Base-by-base conservation (phyloP, 2,329 filamentous ascomycete genomes). In the Talaromyces atroroseus region DNA sequence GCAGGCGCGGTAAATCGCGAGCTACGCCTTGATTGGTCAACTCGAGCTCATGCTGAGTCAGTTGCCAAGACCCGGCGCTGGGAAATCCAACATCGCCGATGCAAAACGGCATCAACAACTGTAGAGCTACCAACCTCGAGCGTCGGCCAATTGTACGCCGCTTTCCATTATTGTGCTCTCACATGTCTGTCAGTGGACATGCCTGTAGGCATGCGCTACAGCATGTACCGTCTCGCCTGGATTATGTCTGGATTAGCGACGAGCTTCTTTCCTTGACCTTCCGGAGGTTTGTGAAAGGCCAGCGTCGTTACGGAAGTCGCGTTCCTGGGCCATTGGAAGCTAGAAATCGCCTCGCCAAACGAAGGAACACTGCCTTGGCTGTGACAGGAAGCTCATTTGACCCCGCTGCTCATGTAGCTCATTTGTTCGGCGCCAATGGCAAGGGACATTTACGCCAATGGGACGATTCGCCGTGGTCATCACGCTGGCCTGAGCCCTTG, bases 311-410 rank as follows among this genome's bases (percentile, higher is more conserved):
- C 78, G 82, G 80, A 62, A 84, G 82, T 73, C 77, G 77, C 61
- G 79, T 84, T 2, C 83, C 83, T 11, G 83, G 83, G 2, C 83
- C 83, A 64, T 72, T 86, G 71, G 83, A 86, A 69, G 82, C 83
- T 47, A 77, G 79, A 59, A 76, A 78, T 64, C 74, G 83, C 52
- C 72, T 79, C 47, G 74, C 80, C 2, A 83, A 77, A 67, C 75
- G 83, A 54, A 76, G 78, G 53, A 83, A 84, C 71, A 80, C 75
- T 52, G 75, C 73, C 18, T 64, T 79, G 11, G 76, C 77, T 34
- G 68, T 71, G 18, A 57, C 67, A 46, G 65, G 66, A 24, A 65
- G 63, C 5, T 57, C 59, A 5, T 47, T 55, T 6, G 65, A 65
- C 3, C 56, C 65, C 10, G 58, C 64, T 18, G 65, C 74, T 34